Evolutionary conservation across 371 early-diverging fungal genomes (phyloP).

Genomic region (Rhizopus sp.): DNA sequence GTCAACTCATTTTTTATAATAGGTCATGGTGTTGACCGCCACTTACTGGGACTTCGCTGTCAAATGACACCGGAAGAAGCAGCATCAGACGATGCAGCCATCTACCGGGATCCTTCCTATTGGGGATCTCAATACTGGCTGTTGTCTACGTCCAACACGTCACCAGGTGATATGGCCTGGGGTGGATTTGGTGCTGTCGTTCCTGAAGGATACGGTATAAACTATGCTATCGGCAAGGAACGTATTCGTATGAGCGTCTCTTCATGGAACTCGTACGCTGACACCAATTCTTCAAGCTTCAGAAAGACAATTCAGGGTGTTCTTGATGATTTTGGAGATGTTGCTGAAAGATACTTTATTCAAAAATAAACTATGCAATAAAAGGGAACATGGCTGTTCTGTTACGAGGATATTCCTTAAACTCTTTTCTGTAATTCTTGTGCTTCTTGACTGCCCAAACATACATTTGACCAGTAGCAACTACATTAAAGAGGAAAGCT

Average conservation of each 20-base stretch:
- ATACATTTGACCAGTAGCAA: slow-evolving; percentile 89
- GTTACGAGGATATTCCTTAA: slow-evolving; percentile 88
- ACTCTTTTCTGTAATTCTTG: slow-evolving; percentile 88
- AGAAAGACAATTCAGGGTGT: slow-evolving; percentile 57
- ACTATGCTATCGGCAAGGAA: slow-evolving; percentile 86
- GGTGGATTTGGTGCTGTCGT: slow-evolving; percentile 80
- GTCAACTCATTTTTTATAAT: slow-evolving; percentile 62
- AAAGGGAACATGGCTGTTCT: slow-evolving; percentile 93
- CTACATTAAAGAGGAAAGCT: slow-evolving; percentile 78
- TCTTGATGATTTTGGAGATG: slow-evolving; percentile 63
- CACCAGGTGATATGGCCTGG: slow-evolving; percentile 72
- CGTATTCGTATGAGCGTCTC: slow-evolving; percentile 81
- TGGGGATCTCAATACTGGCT: slow-evolving; percentile 66
- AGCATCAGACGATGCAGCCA: slow-evolving; percentile 49
- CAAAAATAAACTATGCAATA: slow-evolving; percentile 55
- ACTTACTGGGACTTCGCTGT: slow-evolving; percentile 79
- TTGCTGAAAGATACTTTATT: slow-evolving; percentile 36
- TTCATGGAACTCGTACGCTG: slow-evolving; percentile 51
- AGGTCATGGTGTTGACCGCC: slow-evolving; percentile 84
- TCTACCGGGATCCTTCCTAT: slow-evolving; percentile 78
- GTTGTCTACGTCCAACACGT: slow-evolving; percentile 84
- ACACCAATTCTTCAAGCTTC: slow-evolving; percentile 55
- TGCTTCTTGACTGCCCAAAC: slow-evolving; percentile 98
- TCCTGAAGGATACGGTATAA: slow-evolving; percentile 88
- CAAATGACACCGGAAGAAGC: slow-evolving; percentile 79